These are phyloP conservation scores for Chlorophyllum brunneum DNA, from an alignment of 768 basidiomycete genomes.

Conservation along the genomic window DNA sequence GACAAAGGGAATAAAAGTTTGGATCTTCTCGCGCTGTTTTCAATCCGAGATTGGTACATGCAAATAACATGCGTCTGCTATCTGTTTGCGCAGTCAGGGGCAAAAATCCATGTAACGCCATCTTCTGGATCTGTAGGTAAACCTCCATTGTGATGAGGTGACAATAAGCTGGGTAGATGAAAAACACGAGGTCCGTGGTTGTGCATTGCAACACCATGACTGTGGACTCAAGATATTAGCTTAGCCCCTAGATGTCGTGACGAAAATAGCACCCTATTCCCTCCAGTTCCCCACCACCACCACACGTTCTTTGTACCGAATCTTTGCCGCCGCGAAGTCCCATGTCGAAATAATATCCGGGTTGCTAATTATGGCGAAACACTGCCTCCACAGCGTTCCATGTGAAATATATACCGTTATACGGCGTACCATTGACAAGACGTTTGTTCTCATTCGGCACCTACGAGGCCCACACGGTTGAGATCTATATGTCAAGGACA, in stretches of 20 bases:
- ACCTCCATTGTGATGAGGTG: slow-evolving; percentile 22
- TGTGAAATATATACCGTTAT: no score
- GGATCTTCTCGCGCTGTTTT: not conserved
- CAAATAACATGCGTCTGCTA: slow-evolving; percentile 93
- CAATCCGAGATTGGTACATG: slow-evolving; percentile 71
- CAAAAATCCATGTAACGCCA: slow-evolving; percentile 34
- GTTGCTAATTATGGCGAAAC: no score
- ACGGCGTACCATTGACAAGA: no score
- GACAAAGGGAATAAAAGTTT: slow-evolving; percentile 56
- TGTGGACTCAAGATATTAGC: not conserved
- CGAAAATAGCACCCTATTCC: no score
- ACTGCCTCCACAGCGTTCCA: no score
- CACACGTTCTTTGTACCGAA: no score
- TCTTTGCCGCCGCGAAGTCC: no score
- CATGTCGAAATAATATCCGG: no score
- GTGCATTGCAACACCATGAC: not conserved
- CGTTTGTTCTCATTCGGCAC: no score
- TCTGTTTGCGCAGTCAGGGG: slow-evolving; percentile 93
- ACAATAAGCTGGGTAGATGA: slow-evolving; percentile 29
- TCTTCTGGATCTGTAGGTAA: slow-evolving; percentile 20
- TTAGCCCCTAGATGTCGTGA: not conserved
- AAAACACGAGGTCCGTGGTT: slow-evolving; percentile 20
- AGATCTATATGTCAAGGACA: no score
- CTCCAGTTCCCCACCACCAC: no score
- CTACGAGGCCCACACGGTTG: no score